phyloP scores from a whole-genome alignment of 306 rosid genomes.

The Luffa aegyptiaca region DNA sequence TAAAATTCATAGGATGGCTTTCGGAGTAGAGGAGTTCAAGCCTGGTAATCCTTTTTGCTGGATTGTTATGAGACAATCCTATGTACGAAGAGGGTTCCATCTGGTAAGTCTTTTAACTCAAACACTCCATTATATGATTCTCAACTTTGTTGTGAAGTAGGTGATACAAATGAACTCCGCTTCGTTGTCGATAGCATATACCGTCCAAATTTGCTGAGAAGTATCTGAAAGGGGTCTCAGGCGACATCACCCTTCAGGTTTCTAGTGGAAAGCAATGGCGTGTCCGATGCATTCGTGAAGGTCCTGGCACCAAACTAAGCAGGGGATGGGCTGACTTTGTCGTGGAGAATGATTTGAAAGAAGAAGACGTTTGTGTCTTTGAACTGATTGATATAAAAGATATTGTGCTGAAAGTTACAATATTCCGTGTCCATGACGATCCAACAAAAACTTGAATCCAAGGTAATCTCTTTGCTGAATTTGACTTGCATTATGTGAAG shows the following conservation, averaged over 20 bases:
- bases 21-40: slow-evolving; percentile 68
- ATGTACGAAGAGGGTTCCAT: slow-evolving; percentile 86
- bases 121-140: neutral
- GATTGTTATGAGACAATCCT: slow-evolving; percentile 91
- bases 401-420: slow-evolving; percentile 68
- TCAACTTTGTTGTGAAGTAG: neutral
- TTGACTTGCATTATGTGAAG: neutral
- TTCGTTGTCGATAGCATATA: slow-evolving; percentile 48
- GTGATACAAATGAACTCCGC: neutral
- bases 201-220: slow-evolving; percentile 97
- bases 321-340: slow-evolving; percentile 94
- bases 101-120: slow-evolving; percentile 51
- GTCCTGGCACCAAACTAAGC: slow-evolving; percentile 88
- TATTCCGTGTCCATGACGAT: slow-evolving; percentile 54
- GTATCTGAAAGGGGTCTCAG: slow-evolving; percentile 72
- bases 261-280: slow-evolving; percentile 79
- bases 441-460: slow-evolving; percentile 5
- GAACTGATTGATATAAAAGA: slow-evolving; percentile 60
- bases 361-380: slow-evolving; percentile 95
- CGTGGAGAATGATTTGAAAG: slow-evolving; percentile 72
- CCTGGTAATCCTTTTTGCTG: slow-evolving; percentile 84
- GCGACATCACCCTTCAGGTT: slow-evolving; percentile 78
- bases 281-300: slow-evolving; percentile 76
- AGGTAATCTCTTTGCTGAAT: neutral
- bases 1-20: slow-evolving; percentile 73